Percentiles rank a stretch among this genome's conserved stretches.
Evolutionary conservation across 2,329 filamentous ascomycete genomes (phyloP).

Genomic region (Elsinoe arachidis): DNA sequence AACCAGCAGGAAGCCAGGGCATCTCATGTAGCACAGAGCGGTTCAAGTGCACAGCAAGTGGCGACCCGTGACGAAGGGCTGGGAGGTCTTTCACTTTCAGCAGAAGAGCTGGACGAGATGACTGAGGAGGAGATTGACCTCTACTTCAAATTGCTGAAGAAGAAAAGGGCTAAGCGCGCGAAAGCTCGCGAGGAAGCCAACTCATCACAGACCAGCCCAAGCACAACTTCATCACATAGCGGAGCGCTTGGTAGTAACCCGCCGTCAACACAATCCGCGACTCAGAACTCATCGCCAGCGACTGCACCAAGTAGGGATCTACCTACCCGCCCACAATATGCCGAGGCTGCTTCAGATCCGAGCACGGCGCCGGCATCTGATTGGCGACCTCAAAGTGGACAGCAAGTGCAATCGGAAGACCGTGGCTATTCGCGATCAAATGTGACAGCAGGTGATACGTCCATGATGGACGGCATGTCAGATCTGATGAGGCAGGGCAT

Average conservation of each 20-base stretch:
- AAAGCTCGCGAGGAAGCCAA: neutral
- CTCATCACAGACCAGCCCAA: neutral
- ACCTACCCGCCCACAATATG: neutral
- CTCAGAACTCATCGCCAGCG: neutral
- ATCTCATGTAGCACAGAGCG: neutral
- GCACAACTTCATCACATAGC: neutral
- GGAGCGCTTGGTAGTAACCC: neutral
- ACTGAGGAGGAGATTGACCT: conserved; percentile 4
- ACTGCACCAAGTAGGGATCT: no score
- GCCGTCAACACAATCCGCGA: neutral
- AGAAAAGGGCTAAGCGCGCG: neutral
- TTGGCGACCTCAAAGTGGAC: neutral
- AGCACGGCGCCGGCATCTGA: neutral
- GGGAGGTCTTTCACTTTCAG: neutral
- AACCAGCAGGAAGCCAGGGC: neutral
- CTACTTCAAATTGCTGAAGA: neutral
- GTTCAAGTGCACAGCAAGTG: neutral
- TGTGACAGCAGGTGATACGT: neutral
- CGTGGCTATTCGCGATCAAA: no score
- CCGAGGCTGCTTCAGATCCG: neutral
- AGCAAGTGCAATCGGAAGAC: neutral
- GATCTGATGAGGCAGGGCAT: conserved; percentile 5
- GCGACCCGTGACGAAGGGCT: neutral
- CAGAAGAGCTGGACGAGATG: neutral
- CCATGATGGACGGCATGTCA: neutral